Evolutionary conservation across 176 grass and related monocot species (phyloP), one percentile per base, ranked within the genome.

Genomic region (Hyparrhenia diplandra): DNA sequence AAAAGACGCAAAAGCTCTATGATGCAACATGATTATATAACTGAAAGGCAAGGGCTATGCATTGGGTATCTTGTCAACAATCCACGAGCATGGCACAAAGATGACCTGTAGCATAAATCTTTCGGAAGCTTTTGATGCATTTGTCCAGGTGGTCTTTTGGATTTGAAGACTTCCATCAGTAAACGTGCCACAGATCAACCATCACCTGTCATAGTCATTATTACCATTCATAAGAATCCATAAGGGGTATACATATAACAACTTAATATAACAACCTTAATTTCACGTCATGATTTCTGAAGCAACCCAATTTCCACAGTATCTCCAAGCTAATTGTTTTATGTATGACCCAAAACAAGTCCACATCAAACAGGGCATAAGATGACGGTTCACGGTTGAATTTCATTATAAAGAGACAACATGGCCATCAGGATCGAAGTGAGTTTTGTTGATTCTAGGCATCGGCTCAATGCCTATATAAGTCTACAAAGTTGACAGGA

Each of bases 41-140:
- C 43, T 29, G 12, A 25, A 58, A 68, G 49, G 7, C 20, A 28
- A 3, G 0, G 5, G 28, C 23, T 73, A 61, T 74, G 39, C 27
- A 23, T 27, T 35, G 39, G 37, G 43, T 31, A 41, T 77, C 66
- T 59, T n/a, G 55, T 71, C 52, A 1, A 81, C 16, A n/a, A n/a
- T n/a, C n/a, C n/a, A n/a, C n/a, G 51, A 32, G 13, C 63, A 77
- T 72, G 45, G 34, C 77, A 85, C 24, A 63, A 63, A 71, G 64
- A 80, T 55, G 64, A 81, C 55, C 24, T 10, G 41, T 81, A 63
- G 16, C 8, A 47, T 71, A 1, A 29, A 20, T 28, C 42, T 30
- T 71, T 30, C 17, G n/a, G 69, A 18, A 20, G 24, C 41, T n/a
- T 17, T 16, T 29, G 14, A 27, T 47, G 9, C 32, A 37, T 85